Evolutionary conservation across 2,329 filamentous ascomycete genomes (phyloP), one percentile per base, ranked within the genome.

Genomic region (Cordyceps fumosorosea): DNA sequence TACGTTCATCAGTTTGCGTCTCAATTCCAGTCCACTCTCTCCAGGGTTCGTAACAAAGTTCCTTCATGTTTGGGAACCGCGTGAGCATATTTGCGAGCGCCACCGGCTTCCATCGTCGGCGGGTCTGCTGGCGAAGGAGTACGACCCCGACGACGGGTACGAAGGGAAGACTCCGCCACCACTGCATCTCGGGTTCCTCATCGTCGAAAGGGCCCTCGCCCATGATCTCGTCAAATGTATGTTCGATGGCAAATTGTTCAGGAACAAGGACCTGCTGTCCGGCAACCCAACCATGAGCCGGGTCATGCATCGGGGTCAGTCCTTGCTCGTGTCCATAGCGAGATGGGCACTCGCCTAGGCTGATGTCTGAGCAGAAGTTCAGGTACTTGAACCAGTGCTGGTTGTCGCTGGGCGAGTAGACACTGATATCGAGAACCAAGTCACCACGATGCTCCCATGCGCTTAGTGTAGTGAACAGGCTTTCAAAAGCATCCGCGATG

Each of bases 11-110:
- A 10, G 70, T 72, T 2, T 59, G 59, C 29, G 0, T 7, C 59
- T 72, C 55, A 10, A 67, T 40, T 47, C 62, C 10, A 60, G 3
- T 14, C 67, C 66, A 73, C 65, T 75, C 71, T 64, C 71, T 73
- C 73, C 75, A 77, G 57, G 73, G 75, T 65, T 76, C 73, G 65
- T 74, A 76, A 58, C 70, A 69, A 65, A 77, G 65, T 64, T 77
- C 72, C 65, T 71, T 68, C 56, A 78, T 62, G 60, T 68, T 70
- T 16, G 74, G 71, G 63, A 76, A 69, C 52, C 70, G 70, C 12
- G 70, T 64, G 62, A 76, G 66, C 67, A 77, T 74, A 16, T 71
- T 65, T 34, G 66, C 65, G 29, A 76, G 67, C 37, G 70, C 65
- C 24, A 56, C 24, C 42, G 69, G 70, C 57, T 70, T 72, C 72